Conservation (phyloP, 1,284 basidiomycete species). For the Papiliotrema flavescens region DNA sequence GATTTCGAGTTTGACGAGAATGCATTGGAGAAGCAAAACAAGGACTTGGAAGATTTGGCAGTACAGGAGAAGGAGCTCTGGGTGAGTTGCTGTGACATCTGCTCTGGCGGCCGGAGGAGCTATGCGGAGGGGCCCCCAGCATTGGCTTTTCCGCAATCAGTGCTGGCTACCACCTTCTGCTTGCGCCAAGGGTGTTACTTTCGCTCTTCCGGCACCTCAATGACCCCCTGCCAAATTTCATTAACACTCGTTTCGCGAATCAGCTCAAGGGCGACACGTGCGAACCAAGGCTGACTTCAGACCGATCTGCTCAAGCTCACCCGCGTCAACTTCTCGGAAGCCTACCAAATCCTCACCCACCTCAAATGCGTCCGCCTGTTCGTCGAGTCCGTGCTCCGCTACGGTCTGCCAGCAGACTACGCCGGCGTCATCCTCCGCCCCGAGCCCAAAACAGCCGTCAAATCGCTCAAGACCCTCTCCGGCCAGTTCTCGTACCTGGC, state of each 20-base stretch:
- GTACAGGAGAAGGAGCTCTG: constrained; percentile 95
- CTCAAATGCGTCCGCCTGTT: constrained; percentile 88
- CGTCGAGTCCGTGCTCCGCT: constrained; percentile 92
- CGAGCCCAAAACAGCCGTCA: constrained; percentile 78
- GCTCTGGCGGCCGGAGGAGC: no score
- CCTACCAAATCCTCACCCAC: constrained; percentile 91
- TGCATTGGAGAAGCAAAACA: constrained; percentile 73
- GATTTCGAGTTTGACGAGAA: constrained; percentile 93
- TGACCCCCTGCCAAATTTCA: no score
- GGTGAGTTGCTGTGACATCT: no score
- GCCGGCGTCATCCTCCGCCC: constrained; percentile 79
- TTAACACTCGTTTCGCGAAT: no score
- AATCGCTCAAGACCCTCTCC: constrained; percentile 69
- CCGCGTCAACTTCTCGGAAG: constrained; percentile 94
- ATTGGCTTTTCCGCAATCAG: background rate
- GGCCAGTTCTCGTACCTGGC: constrained; percentile 76
- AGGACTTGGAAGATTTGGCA: constrained; percentile 75
- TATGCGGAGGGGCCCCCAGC: no score
- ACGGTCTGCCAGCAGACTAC: constrained; percentile 92
- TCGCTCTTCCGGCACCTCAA: no score
- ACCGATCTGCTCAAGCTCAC: constrained; percentile 90
- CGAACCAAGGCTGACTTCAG: constrained; percentile 49
- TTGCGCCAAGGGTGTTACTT: no score
- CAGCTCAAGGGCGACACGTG: no score
- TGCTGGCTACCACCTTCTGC: no score